Percentiles rank a stretch among this genome's conserved stretches.
Evolutionary conservation across 768 basidiomycete species (phyloP).

Genomic region (Tulasnella sp.): DNA sequence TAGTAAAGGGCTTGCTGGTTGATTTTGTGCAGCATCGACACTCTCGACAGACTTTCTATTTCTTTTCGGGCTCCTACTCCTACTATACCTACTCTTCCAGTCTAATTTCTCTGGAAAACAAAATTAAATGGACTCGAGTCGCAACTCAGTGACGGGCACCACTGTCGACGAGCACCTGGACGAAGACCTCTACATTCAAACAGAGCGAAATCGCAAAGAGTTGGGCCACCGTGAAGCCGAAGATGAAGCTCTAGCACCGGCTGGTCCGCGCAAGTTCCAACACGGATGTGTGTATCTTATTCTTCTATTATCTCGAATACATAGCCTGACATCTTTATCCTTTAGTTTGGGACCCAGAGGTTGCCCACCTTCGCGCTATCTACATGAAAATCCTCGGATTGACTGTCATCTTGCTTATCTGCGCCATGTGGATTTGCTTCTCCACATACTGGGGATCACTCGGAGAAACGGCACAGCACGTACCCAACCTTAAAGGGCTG

Average conservation of each 20-base stretch:
- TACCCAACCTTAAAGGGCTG: conserved; percentile 33
- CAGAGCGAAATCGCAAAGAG: not conserved
- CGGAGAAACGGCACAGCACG: conserved; percentile 23
- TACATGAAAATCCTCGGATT: not conserved
- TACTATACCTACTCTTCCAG: no score
- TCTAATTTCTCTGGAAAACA: not conserved
- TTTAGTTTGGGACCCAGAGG: conserved; percentile 6
- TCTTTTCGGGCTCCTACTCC: no score
- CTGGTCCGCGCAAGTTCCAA: not conserved
- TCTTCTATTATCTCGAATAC: not conserved
- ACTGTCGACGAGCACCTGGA: not conserved
- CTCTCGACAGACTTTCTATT: no score
- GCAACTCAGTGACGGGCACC: not conserved
- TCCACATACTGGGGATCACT: conserved; percentile 27
- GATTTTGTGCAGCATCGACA: not conserved
- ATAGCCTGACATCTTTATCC: not conserved
- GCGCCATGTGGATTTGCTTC: conserved; percentile 10
- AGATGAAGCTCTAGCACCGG: not conserved
- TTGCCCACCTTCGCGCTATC: not conserved
- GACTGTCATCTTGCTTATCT: not conserved
- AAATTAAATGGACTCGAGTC: not conserved
- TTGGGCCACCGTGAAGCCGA: not conserved
- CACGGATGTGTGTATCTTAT: not conserved
- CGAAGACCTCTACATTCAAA: not conserved
- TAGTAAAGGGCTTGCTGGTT: not conserved